Percentiles rank a stretch among this genome's conserved stretches.
Evolutionary conservation across 2,329 filamentous ascomycete genomes (phyloP).

Genomic region (Aspergillus niger): DNA sequence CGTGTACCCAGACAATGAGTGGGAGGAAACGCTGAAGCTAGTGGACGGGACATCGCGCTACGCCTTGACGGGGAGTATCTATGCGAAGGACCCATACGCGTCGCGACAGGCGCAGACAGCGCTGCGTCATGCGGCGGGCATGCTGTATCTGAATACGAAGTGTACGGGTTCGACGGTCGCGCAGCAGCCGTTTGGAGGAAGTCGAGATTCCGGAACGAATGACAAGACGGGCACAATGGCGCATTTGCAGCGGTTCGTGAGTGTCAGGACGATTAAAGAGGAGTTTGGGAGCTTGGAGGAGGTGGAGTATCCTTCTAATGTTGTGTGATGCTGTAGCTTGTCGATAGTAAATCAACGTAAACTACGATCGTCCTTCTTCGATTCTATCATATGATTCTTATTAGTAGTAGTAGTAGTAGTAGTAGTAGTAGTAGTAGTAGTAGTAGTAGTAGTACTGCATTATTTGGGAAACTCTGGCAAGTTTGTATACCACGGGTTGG

Average conservation of each 20-base stretch:
- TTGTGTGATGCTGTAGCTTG: not conserved
- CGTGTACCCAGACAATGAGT: constrained; percentile 72
- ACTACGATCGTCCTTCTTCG: too few relatives aligned
- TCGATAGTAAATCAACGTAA: too few relatives aligned
- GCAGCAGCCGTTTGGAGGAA: constrained; percentile 59
- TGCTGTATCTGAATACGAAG: constrained; percentile 63
- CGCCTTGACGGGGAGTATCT: constrained; percentile 46
- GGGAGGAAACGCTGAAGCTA: constrained; percentile 54
- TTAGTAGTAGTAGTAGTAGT: too few relatives aligned
- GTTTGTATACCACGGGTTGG: too few relatives aligned
- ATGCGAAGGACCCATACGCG: constrained; percentile 46
- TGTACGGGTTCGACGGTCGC: constrained; percentile 59
- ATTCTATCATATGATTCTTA: too few relatives aligned
- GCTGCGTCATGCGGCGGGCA: constrained; percentile 58
- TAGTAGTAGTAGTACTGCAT: too few relatives aligned
- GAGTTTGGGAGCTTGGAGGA: constrained; percentile 43
- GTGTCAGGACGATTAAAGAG: constrained; percentile 56
- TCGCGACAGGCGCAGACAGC: constrained; percentile 54
- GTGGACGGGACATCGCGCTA: constrained; percentile 43
- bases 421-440: too few relatives aligned
- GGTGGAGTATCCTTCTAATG: constrained; percentile 28
- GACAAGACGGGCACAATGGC: constrained; percentile 59
- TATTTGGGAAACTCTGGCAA: too few relatives aligned
- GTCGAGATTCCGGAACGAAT: constrained; percentile 56
- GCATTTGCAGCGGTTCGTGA: constrained; percentile 55